Evolutionary conservation across 345 rosid species (phyloP).

Genomic region (Angophora floribunda): DNA sequence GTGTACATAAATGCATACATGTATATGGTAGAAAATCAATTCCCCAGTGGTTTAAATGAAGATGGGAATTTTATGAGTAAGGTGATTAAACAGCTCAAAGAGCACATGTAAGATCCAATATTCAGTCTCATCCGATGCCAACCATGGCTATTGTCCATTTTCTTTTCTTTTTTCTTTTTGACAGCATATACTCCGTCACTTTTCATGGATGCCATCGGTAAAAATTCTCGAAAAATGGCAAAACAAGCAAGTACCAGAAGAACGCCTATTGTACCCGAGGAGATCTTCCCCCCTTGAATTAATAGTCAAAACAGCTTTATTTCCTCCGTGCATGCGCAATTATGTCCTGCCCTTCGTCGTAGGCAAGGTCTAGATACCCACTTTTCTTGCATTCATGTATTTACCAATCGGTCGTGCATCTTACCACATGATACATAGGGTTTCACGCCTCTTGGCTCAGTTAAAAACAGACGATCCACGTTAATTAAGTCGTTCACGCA

Average conservation of each 20-base stretch:
- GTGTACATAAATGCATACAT: neutral
- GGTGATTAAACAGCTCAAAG: neutral
- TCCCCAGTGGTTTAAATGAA: neutral
- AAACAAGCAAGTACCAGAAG: neutral
- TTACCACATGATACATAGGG: neutral
- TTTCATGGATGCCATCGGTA: neutral
- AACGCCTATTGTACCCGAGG: neutral
- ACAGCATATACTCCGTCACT: neutral
- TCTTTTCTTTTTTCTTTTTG: neutral
- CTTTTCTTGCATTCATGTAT: neutral
- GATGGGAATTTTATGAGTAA: neutral
- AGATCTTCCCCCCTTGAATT: neutral
- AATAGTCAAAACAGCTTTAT: neutral
- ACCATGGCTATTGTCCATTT: neutral
- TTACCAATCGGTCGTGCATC: rapidly evolving
- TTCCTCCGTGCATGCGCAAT: neutral
- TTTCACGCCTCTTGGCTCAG: neutral
- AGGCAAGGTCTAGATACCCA: neutral
- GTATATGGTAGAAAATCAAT: neutral
- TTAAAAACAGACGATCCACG: neutral
- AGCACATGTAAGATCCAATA: neutral
- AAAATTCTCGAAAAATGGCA: neutral
- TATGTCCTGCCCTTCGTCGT: neutral
- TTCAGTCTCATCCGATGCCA: neutral
- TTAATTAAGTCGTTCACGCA: neutral